Evolutionary conservation across 2,329 filamentous ascomycete genomes (phyloP).

Genomic region (Zasmidium cellare): DNA sequence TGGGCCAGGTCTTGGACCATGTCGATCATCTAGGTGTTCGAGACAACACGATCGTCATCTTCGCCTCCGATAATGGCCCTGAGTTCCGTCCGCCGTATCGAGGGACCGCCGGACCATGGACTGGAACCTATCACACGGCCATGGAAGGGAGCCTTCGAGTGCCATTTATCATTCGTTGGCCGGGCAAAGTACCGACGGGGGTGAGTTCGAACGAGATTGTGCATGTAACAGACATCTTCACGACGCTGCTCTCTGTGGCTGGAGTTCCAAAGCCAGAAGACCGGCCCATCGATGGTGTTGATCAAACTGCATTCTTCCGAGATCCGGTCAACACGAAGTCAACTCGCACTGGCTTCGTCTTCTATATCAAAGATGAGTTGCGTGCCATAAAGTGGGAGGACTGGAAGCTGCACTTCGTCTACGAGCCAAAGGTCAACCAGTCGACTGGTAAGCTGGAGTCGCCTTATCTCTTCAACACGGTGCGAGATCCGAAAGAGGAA

Average conservation of each 20-base stretch:
- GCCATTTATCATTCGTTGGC: no score
- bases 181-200: no score
- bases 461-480: slow-evolving; percentile 11
- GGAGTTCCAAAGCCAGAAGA: slow-evolving; percentile 1
- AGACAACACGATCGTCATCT: no score
- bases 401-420: slow-evolving; percentile 14
- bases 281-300: slow-evolving; percentile 7
- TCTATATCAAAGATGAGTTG: slow-evolving; percentile 14
- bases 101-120: no score
- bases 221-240: no score
- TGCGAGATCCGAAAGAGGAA: slow-evolving; percentile 13
- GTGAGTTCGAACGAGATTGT: no score
- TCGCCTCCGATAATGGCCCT: no score
- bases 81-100: no score
- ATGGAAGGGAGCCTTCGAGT: no score
- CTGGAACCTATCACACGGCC: no score
- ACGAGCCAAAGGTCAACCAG: slow-evolving; percentile 12
- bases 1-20: no score
- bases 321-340: background rate
- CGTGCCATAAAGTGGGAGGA: slow-evolving; percentile 11
- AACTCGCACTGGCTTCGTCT: slow-evolving; percentile 6
- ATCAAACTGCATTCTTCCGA: slow-evolving; percentile 5
- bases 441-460: slow-evolving; percentile 10
- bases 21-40: no score
- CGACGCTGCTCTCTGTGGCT: slow-evolving; percentile 5